A percentile compares a stretch with the other conserved stretches of the same genome.
Evolutionary conservation across 1,284 basidiomycete species (phyloP).

Genomic region (Ceratobasidium theobromae): DNA sequence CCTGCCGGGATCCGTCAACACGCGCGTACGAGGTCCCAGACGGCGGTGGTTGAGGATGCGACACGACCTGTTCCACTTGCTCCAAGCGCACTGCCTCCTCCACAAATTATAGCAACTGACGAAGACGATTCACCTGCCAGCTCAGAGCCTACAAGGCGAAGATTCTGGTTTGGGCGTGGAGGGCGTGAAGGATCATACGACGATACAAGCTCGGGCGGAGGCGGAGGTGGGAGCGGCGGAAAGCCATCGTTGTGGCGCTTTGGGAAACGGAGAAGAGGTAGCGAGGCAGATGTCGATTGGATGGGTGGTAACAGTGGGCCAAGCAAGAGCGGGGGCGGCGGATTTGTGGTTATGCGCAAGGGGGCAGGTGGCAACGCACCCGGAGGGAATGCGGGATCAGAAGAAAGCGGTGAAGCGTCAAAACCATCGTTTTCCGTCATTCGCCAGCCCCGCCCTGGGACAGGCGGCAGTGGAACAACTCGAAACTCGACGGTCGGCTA

Average conservation of each 20-base stretch:
- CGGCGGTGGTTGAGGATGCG: conserved; percentile 69
- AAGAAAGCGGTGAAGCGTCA: conserved; percentile 2
- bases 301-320: not conserved
- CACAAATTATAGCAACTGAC: conserved; percentile 1
- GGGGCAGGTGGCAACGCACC: not conserved
- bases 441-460: conserved; percentile 22
- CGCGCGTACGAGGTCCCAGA: conserved; percentile 74
- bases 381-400: not conserved
- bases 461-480: not conserved
- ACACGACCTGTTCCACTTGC: conserved; percentile 35
- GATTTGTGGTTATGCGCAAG: conserved; percentile 12
- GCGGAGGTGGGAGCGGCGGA: not conserved
- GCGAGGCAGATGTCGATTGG: conserved; percentile 24
- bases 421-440: conserved; percentile 23
- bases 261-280: conserved; percentile 13
- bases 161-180: conserved; percentile 34
- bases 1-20: conserved; percentile 43
- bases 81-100: conserved; percentile 9
- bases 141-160: conserved; percentile 11
- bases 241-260: conserved; percentile 20
- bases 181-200: conserved; percentile 7
- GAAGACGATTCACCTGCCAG: conserved; percentile 31
- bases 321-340: not conserved
- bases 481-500: conserved; percentile 19
- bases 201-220: conserved; percentile 22